Conservation (phyloP, 2,329 filamentous ascomycete genomes). For the Corniculantispora saksenae region DNA sequence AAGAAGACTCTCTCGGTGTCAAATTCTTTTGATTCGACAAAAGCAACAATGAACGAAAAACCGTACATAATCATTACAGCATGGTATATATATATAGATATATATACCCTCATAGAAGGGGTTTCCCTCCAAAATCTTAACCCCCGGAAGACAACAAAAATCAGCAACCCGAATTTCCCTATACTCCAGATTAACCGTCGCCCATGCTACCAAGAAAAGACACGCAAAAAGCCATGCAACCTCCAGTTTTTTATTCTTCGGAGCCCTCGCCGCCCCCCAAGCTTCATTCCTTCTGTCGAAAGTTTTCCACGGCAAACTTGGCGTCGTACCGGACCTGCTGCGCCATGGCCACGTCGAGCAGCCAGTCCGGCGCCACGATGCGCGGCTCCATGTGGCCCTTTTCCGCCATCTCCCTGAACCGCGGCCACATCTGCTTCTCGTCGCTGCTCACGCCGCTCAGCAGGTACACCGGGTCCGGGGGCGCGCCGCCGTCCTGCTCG, state of each 20-base stretch:
- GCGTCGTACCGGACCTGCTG: constrained; percentile 73
- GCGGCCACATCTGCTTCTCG: constrained; percentile 75
- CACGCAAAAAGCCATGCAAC: background rate
- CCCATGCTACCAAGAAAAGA: background rate
- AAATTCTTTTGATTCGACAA: constrained; percentile 79
- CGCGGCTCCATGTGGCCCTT: constrained; percentile 77
- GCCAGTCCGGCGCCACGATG: constrained; percentile 84
- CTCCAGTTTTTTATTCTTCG: too few relatives aligned
- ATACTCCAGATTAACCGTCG: background rate
- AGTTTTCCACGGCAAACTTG: constrained; percentile 57
- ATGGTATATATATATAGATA: constrained; percentile 13
- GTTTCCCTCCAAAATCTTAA: background rate
- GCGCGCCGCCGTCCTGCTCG: constrained; percentile 61
- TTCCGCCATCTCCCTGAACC: constrained; percentile 76
- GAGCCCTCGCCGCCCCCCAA: too few relatives aligned
- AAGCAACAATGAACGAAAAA: background rate
- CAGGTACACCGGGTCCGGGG: constrained; percentile 77
- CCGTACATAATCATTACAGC: constrained; percentile 2
- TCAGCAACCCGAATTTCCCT: background rate
- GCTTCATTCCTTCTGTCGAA: constrained; percentile 34
- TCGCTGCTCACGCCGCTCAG: constrained; percentile 67
- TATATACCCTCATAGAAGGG: background rate
- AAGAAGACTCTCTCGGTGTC: constrained; percentile 83
- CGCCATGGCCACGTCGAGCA: constrained; percentile 85
- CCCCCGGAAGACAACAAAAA: background rate